A percentile compares a stretch with the other conserved stretches of the same genome.
phyloP scores from a whole-genome alignment of 1,284 basidiomycete genomes.

The Porogramme epimiltina region DNA sequence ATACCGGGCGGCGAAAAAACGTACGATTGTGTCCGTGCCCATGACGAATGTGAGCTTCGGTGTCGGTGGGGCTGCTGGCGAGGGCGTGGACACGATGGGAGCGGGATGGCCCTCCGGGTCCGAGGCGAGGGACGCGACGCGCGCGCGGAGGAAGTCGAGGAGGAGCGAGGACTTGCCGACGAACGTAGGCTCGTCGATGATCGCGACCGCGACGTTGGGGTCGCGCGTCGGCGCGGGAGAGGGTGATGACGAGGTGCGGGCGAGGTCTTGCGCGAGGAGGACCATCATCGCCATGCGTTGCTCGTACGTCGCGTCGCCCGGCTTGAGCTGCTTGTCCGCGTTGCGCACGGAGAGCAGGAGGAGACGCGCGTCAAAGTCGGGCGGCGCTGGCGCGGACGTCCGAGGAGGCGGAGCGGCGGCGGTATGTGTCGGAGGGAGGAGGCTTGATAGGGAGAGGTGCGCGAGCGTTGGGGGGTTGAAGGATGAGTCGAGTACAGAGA shows the following conservation, averaged over 20 bases:
- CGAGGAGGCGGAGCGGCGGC: too few relatives aligned
- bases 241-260: not conserved
- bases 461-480: slow-evolving; percentile 94
- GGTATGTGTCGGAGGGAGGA: slow-evolving; percentile 34
- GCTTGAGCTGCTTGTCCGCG: slow-evolving; percentile 81
- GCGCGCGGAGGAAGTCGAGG: slow-evolving; percentile 48
- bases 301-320: slow-evolving; percentile 70
- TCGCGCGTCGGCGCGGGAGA: not conserved
- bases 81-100: not conserved
- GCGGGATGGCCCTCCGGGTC: not conserved
- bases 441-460: slow-evolving; percentile 77
- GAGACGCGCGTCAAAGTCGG: slow-evolving; percentile 73
- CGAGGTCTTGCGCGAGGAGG: slow-evolving; percentile 58
- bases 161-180: slow-evolving; percentile 78
- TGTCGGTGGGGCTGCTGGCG: slow-evolving; percentile 4
- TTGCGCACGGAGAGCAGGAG: slow-evolving; percentile 88
- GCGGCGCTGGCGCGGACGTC: not conserved
- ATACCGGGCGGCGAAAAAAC: slow-evolving; percentile 82
- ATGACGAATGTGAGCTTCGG: slow-evolving; percentile 37
- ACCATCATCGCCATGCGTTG: slow-evolving; percentile 87
- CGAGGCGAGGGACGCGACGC: slow-evolving; percentile 19
- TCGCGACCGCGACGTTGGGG: slow-evolving; percentile 74
- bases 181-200: slow-evolving; percentile 89
- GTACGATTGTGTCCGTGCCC: slow-evolving; percentile 87
- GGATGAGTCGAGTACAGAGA: slow-evolving; percentile 86